Percentiles rank a stretch among this genome's conserved stretches.
Evolutionary conservation across 208 protist species (phyloP).

Genomic region (Trypanosomatidae sp.): DNA sequence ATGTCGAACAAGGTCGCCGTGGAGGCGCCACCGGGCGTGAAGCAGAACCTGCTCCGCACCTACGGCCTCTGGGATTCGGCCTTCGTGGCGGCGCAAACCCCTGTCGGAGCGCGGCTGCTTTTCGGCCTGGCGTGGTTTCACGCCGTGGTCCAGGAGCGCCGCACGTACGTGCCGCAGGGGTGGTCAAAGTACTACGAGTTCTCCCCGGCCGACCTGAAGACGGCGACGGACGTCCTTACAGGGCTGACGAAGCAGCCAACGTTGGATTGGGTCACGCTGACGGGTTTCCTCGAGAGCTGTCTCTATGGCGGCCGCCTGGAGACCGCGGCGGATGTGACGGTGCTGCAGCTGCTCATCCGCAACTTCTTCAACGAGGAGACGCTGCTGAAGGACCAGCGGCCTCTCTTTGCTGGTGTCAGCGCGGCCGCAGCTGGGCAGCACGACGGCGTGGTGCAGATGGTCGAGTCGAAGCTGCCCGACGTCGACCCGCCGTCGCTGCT

Average conservation of each 20-base stretch:
- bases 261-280: constrained; percentile 91
- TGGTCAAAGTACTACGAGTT: constrained; percentile 98
- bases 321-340: constrained; percentile 83
- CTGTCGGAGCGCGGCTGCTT: constrained; percentile 65
- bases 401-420: no score
- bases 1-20: constrained; percentile 94
- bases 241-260: constrained; percentile 30
- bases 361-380: constrained; percentile 65
- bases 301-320: constrained; percentile 98
- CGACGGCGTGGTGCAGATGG: no score
- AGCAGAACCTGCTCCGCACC: constrained; percentile 95
- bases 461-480: no score
- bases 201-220: constrained; percentile 92
- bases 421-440: no score
- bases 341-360: constrained; percentile 88
- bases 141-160: constrained; percentile 95
- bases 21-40: constrained; percentile 95
- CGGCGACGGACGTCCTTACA: constrained; percentile 89
- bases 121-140: constrained; percentile 97
- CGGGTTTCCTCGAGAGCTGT: constrained; percentile 91
- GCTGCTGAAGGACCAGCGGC: constrained; percentile 35
- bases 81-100: constrained; percentile 56
- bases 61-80: constrained; percentile 82
- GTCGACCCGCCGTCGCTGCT: constrained; percentile 82
- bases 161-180: constrained; percentile 97